Evolutionary conservation across 2,329 filamentous ascomycete species (phyloP).

Genomic region (Colletotrichum lupini): DNA sequence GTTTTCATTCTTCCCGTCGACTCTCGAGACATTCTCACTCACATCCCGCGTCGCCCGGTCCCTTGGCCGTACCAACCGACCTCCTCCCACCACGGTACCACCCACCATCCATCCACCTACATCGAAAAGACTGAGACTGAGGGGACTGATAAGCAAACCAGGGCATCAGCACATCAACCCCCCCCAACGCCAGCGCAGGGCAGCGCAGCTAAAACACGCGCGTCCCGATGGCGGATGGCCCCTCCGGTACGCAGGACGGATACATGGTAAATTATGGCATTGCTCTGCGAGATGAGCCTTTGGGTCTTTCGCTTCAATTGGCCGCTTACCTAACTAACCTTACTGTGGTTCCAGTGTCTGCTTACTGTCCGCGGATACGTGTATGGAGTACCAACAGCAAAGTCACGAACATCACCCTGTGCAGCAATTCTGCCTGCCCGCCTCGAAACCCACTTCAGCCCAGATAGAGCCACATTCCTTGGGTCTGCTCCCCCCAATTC

Average conservation of each 20-base stretch:
- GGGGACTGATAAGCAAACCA: background rate
- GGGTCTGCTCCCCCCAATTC: constrained; percentile 21
- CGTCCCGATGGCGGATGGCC: background rate
- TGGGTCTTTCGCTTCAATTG: background rate
- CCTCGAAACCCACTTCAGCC: constrained; percentile 29
- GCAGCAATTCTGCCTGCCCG: constrained; percentile 22
- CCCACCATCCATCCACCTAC: background rate
- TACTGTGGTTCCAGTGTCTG: too few species aligned
- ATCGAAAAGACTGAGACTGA: background rate
- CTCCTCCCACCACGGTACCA: background rate
- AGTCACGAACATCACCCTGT: background rate
- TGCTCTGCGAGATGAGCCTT: constrained; percentile 24
- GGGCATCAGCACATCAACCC: background rate
- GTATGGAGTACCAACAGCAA: too few species aligned
- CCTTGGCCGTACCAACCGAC: background rate
- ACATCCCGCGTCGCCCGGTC: constrained; percentile 1
- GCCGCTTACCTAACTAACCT: too few species aligned
- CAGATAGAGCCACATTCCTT: constrained; percentile 27
- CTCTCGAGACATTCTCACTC: constrained; percentile 7
- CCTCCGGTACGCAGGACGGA: background rate
- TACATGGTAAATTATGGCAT: constrained; percentile 14
- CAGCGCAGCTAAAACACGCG: constrained; percentile 16
- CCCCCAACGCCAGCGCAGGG: background rate
- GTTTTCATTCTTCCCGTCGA: background rate
- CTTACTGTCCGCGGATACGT: too few species aligned